Evolutionary conservation across 2,329 filamentous ascomycete species (phyloP), one percentile per base, ranked within the genome.

Genomic region (Didymella segeticola): DNA sequence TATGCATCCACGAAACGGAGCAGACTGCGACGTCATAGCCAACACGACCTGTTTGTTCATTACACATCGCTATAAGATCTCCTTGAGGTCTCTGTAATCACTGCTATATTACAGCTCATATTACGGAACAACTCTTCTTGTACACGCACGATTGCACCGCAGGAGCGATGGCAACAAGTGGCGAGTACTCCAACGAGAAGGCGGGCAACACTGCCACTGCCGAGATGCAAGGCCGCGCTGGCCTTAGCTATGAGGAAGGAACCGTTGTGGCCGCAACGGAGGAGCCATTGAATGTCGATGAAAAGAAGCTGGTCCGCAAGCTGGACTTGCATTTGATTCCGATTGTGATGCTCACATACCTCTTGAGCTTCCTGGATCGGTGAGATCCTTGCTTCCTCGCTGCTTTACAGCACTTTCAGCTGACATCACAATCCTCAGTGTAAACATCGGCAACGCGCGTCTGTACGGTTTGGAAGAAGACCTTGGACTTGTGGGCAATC

Each of bases 281-380:
- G 27, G 25, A 29, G 25, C 15, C 20, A 9, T 31, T 39, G 34
- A 12, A 36, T 29, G 80, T 57, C 8, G 67, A 66, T 12, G 75
- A 89, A 72, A 79, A 77, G 63, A 81, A 79, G 60, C 77, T 90
- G 19, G 77, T 89, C 37, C 79, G 84, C 51, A 89, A 89, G 72
- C 72, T 90, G 31, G 88, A 90, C 70, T 57, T 79, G 14, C 79
- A 83, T 65, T 79, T 90, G 17, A 80, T 90, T 10, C 88, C 88
- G 3, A 76, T 89, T 23, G 78, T 89, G 10, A 89, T 89, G 83
- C 71, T 83, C 5, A 74, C 89, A 12, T 93, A 93, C 69, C 79
- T 92, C n/a, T 86, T 92, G 61, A 89, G 86, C 61, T 93, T 92
- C 69, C 75, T 93, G 8, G 89, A 91, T 68, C 80, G 89, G 83